phyloP scores from a whole-genome alignment of 1,139 yeast species.

The Yamadazyma conglobata region DNA sequence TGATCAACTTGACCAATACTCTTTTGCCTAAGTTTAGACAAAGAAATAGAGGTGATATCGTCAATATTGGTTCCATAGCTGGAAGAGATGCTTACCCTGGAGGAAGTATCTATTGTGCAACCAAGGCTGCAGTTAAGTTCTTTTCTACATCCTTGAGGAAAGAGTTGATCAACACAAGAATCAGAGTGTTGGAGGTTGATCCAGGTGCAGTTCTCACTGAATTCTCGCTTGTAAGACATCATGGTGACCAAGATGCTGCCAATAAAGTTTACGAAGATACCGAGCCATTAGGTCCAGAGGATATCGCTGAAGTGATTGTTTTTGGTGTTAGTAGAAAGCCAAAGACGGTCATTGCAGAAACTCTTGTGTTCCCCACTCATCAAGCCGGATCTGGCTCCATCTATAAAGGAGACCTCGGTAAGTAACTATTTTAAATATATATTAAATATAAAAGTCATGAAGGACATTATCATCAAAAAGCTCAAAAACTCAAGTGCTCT shows the following conservation, averaged over 20 bases:
- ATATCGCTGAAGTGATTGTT: conserved; percentile 49
- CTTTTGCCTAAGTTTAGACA: conserved; percentile 59
- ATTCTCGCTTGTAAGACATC: conserved; percentile 44
- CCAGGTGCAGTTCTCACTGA: conserved; percentile 55
- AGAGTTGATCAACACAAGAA: conserved; percentile 43
- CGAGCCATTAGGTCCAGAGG: conserved; percentile 44
- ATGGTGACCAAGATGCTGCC: conserved; percentile 41
- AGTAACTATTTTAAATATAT: conserved; percentile 4
- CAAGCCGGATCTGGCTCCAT: conserved; percentile 61
- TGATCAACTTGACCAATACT: conserved; percentile 67
- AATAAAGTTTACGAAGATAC: conserved; percentile 45
- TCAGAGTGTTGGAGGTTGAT: conserved; percentile 47
- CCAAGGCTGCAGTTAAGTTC: conserved; percentile 46
- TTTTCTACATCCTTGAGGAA: conserved; percentile 47
- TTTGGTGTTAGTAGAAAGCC: conserved; percentile 47
- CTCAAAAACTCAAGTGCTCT: conserved; percentile 61
- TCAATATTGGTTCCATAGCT: conserved; percentile 50
- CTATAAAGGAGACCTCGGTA: conserved; percentile 21
- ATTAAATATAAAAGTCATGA: neutral
- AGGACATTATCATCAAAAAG: conserved; percentile 38
- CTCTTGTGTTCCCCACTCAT: conserved; percentile 46
- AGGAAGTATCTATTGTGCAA: conserved; percentile 50
- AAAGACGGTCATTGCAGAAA: conserved; percentile 50
- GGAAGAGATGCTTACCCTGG: conserved; percentile 53
- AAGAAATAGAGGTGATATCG: conserved; percentile 46